Conservation (phyloP, 306 rosid species). For the cucumber (Cucumis sativus) region DNA sequence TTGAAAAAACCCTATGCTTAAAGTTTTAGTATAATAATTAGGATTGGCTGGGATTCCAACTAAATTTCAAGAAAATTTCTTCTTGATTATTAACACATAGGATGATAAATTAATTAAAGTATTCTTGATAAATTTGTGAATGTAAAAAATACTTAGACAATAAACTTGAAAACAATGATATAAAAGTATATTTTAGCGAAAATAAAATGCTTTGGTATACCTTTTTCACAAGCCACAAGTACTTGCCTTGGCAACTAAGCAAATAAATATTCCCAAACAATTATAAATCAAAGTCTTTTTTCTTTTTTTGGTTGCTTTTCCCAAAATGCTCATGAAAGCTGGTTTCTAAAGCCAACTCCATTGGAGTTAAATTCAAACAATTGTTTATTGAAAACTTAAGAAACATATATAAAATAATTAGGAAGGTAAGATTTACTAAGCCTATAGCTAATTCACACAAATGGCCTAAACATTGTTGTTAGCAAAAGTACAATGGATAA, state of each 20-base stretch:
- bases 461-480: no score
- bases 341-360: neutral
- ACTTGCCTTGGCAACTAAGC: constrained; percentile 2
- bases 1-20: no score
- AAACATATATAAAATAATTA: neutral
- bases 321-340: neutral
- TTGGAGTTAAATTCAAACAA: neutral
- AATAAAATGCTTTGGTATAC: neutral
- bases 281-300: neutral
- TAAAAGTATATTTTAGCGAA: neutral
- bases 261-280: neutral
- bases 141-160: neutral
- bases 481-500: no score
- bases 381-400: neutral
- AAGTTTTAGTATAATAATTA: no score
- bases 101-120: neutral
- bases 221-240: neutral
- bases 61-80: no score
- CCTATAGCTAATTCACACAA: neutral
- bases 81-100: neutral
- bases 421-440: neutral
- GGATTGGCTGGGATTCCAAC: no score
- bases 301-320: neutral
- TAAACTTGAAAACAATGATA: neutral
- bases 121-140: neutral